Conservation (phyloP, 2,329 filamentous ascomycete species). For the Phialophora chinensis region DNA sequence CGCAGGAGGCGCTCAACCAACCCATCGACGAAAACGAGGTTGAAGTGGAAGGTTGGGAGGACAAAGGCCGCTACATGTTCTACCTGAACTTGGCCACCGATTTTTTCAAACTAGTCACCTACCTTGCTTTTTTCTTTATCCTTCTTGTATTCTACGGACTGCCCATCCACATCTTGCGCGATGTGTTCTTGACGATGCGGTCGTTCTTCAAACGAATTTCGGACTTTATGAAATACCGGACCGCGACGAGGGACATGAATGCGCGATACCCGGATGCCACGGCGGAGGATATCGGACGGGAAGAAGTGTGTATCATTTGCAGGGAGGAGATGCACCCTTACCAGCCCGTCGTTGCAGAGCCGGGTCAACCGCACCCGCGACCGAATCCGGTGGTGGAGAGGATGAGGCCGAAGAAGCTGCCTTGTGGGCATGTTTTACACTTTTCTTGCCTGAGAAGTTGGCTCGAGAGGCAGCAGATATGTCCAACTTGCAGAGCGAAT, state of each 20-base stretch:
- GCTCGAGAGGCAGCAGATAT: constrained; percentile 96
- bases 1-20: constrained; percentile 51
- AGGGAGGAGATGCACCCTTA: constrained; percentile 93
- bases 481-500: constrained; percentile 87
- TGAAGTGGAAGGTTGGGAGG: constrained; percentile 94
- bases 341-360: constrained; percentile 57
- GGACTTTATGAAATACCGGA: constrained; percentile 86
- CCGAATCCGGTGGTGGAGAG: constrained; percentile 71
- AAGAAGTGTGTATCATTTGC: constrained; percentile 97
- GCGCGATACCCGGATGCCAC: constrained; percentile 87
- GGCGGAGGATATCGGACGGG: constrained; percentile 78
- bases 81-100: constrained; percentile 86
- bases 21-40: constrained; percentile 86
- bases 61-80: constrained; percentile 91
- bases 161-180: constrained; percentile 94
- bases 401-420: constrained; percentile 89
- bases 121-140: constrained; percentile 89
- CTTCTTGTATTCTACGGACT: constrained; percentile 92
- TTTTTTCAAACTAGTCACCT: constrained; percentile 87
- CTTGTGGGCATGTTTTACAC: constrained; percentile 94
- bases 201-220: constrained; percentile 90
- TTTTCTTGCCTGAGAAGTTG: constrained; percentile 94
- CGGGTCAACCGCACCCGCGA: constrained; percentile 43
- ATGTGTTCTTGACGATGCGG: constrained; percentile 90
- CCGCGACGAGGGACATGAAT: constrained; percentile 93